Evolutionary conservation across 176 grass and related monocot species (phyloP), one percentile per base, ranked within the genome.

Genomic region (Aegilops umbellulata): DNA sequence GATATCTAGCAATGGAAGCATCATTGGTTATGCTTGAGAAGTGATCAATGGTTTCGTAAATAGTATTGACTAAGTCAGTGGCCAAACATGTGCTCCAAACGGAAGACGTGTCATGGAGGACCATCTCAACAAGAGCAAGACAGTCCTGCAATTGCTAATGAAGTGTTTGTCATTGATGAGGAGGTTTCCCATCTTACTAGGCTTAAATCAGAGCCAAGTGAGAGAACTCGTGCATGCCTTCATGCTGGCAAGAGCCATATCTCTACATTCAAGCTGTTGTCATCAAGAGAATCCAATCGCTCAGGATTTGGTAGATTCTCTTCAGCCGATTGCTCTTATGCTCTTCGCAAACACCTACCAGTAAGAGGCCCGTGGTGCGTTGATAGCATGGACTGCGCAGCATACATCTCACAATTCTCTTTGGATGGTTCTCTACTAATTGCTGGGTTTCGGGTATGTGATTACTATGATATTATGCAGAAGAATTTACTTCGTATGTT

Each of bases 361-460:
- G 42, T 88, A 8, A 91, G 89, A 67, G 79, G 80, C 24, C 87
- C 91, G 16, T 87, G 84, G 80, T 23, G 36, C 10, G 61, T 88
- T 46, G 89, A 95, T 65, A 61, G 64, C 34, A 83, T 91, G 81
- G 66, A 89, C 35, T 93, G 94, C 61, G 91, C 91, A 83, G 94
- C 87, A 57, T 95, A 95, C 71, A 79, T 93, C 30, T 95, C 94
- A 22, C 91, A 87, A 41, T 95, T 93, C 73, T 95, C 94, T 35
- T 8, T 57, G 77, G 94, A 95, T 84, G 94, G 94, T 65, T 95
- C 94, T 30, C 87, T 91, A 60, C 86, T 95, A 19, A 65, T 95
- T 82, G 89, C 61, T 69, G 94, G 89, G 6, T 93, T 87, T 49
- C 80, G 81, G 94, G 94, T 95, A 88, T 66, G 82, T 81, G 9